Percentiles rank a stretch among this genome's conserved stretches.
These are phyloP conservation scores for Lipomyces anomalus DNA, from an alignment of 805 yeast genomes.

Conservation along the genomic window DNA sequence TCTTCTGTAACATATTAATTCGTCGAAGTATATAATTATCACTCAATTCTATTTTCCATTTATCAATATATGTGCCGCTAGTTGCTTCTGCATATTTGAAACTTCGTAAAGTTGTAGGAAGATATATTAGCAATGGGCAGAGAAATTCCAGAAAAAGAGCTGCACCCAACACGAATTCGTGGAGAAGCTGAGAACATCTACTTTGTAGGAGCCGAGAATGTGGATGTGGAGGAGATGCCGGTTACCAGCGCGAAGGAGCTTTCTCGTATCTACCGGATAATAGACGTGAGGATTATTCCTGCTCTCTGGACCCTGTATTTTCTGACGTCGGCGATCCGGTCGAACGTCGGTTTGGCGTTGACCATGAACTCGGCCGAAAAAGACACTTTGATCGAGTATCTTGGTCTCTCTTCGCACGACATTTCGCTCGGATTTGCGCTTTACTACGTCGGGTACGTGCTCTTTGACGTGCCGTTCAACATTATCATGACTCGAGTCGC, in stretches of 20 bases:
- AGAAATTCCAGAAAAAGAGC: conserved; percentile 2
- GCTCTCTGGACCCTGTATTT: conserved; percentile 69
- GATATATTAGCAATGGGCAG: too few species aligned
- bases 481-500: conserved; percentile 74
- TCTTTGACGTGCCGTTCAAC: conserved; percentile 87
- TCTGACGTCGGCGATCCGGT: conserved; percentile 67
- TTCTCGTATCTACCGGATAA: conserved; percentile 9
- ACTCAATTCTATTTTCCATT: too few species aligned
- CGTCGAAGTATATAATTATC: too few species aligned
- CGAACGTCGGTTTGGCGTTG: conserved; percentile 20
- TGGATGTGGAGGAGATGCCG: conserved; percentile 13
- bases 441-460: conserved; percentile 74
- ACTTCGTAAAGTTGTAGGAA: too few species aligned
- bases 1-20: too few species aligned
- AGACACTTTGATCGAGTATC: conserved; percentile 62
- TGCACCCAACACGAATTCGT: conserved; percentile 20
- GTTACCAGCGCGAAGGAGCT: conserved; percentile 12
- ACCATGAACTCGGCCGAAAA: conserved; percentile 72
- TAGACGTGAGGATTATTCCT: background rate
- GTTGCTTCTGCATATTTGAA: too few species aligned
- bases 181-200: conserved; percentile 21
- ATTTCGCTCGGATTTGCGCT: conserved; percentile 72
- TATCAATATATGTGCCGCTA: too few species aligned
- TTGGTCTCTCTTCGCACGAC: conserved; percentile 48
- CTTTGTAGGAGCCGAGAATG: conserved; percentile 14